These are phyloP conservation scores for Sugiyamaella sp. DNA, from an alignment of 1,139 yeast genomes.

Conservation along the genomic window DNA sequence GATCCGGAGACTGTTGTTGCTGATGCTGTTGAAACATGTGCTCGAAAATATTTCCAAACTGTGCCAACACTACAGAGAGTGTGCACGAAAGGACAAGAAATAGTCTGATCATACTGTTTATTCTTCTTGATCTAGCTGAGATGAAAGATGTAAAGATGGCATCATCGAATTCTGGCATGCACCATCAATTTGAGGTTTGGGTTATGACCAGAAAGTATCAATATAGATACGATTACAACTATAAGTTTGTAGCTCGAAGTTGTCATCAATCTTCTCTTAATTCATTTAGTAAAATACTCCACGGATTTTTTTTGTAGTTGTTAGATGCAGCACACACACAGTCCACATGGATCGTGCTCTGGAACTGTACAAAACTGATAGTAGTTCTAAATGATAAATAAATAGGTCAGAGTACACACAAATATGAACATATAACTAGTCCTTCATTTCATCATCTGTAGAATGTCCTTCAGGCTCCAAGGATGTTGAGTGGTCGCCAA, in stretches of 20 bases:
- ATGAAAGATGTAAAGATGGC: too few species aligned
- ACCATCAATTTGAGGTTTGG: too few species aligned
- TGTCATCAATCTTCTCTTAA: too few species aligned
- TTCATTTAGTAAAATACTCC: too few species aligned
- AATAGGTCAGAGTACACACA: neutral
- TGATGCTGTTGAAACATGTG: conserved; percentile 42
- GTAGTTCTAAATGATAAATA: neutral
- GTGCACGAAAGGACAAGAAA: neutral
- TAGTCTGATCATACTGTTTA: neutral
- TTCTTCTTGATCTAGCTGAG: too few species aligned
- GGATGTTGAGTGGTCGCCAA: conserved; percentile 11
- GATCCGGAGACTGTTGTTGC: conserved; percentile 27
- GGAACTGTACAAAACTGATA: neutral
- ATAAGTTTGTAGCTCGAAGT: too few species aligned
- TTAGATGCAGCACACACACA: too few species aligned
- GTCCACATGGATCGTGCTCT: too few species aligned
- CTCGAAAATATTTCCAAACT: conserved; percentile 43
- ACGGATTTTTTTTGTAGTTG: too few species aligned
- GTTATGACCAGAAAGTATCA: too few species aligned
- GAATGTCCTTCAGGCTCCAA: conserved; percentile 12
- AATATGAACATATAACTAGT: neutral
- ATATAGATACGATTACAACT: too few species aligned
- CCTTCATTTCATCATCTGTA: conserved; percentile 15
- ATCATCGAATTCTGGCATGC: too few species aligned
- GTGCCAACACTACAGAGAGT: conserved; percentile 29